A percentile compares a stretch with the other conserved stretches of the same genome.
phyloP scores from a whole-genome alignment of 345 rosid genomes.

The Boechera retrofracta region DNA sequence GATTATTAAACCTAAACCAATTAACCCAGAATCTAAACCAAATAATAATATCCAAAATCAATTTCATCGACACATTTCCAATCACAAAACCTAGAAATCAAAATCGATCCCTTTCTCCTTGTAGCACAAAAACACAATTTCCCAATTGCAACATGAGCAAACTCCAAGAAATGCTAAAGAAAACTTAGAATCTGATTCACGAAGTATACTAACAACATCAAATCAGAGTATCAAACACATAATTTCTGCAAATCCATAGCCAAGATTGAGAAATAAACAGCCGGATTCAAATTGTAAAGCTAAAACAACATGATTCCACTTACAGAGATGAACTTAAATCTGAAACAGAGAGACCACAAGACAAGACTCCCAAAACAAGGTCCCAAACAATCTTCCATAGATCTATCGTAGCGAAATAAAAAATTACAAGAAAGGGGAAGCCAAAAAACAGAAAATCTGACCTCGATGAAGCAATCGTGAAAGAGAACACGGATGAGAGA shows the following conservation, averaged over 20 bases:
- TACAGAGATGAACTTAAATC: not conserved
- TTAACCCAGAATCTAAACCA: no score
- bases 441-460: constrained; percentile 18
- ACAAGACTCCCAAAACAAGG: not conserved
- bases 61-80: no score
- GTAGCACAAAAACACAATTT: not conserved
- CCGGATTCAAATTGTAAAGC: not conserved
- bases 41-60: no score
- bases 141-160: constrained; percentile 3
- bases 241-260: not conserved
- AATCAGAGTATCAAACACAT: constrained; percentile 15
- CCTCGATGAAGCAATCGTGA: constrained; percentile 80
- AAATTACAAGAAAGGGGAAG: constrained; percentile 4
- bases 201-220: not conserved
- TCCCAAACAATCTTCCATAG: constrained; percentile 8
- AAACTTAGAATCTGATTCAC: constrained; percentile 1
- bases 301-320: not conserved
- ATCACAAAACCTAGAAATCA: no score
- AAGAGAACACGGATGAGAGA: constrained; percentile 62
- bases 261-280: not conserved
- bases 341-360: not conserved
- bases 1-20: no score
- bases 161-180: not conserved
- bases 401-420: not conserved
- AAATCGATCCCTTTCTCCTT: constrained; percentile 45